Conservation (phyloP, 1,284 basidiomycete genomes). For the Cutaneotrichosporon dermatis region DNA sequence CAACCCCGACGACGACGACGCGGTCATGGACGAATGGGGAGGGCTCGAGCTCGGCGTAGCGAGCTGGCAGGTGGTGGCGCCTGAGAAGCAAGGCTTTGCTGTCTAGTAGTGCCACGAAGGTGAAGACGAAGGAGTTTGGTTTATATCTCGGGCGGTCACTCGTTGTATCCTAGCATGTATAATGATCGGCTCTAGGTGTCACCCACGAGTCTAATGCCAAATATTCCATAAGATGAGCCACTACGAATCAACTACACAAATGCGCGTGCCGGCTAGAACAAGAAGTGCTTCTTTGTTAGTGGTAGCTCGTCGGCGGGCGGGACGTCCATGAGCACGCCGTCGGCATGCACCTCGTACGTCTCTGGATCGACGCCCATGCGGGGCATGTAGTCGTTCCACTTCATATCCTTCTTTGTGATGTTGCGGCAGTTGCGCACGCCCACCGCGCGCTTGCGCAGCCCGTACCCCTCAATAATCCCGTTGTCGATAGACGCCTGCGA, state of each 20-base stretch:
- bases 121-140: no score
- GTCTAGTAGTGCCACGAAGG: background rate
- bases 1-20: slow-evolving; percentile 16
- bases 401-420: slow-evolving; percentile 85
- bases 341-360: slow-evolving; percentile 78
- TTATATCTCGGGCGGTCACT: no score
- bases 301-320: slow-evolving; percentile 69
- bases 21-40: slow-evolving; percentile 17
- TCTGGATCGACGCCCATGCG: slow-evolving; percentile 87
- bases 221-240: no score
- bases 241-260: no score
- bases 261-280: slow-evolving; percentile 27
- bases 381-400: slow-evolving; percentile 79
- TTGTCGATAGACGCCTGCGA: slow-evolving; percentile 65
- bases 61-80: slow-evolving; percentile 1
- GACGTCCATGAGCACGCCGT: slow-evolving; percentile 71
- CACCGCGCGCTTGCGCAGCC: slow-evolving; percentile 66
- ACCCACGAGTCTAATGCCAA: no score
- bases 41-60: slow-evolving; percentile 19
- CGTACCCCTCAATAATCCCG: slow-evolving; percentile 62
- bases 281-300: slow-evolving; percentile 60
- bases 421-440: slow-evolving; percentile 73
- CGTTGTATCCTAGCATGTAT: slow-evolving; percentile 1
- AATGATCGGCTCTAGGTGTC: background rate
- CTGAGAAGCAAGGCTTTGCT: background rate